Evolutionary conservation across 2,329 filamentous ascomycete species (phyloP).

Genomic region (Nannizzia gypsea): DNA sequence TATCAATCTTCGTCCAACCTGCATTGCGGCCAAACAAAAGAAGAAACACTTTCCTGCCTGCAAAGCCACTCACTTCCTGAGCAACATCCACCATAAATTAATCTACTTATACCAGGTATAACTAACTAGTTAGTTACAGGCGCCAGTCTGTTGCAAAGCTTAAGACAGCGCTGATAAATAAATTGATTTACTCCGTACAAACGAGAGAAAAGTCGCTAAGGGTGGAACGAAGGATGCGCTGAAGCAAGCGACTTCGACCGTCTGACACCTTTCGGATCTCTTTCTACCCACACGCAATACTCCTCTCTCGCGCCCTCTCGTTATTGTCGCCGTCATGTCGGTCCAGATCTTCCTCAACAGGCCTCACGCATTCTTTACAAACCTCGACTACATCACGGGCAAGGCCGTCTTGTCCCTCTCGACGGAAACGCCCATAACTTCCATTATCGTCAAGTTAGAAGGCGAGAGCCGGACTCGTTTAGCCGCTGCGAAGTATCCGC

Average conservation of each 20-base stretch:
- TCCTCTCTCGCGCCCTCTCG: not conserved
- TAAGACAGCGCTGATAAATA: not conserved
- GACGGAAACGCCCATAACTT: conserved; percentile 33
- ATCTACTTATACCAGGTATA: not conserved
- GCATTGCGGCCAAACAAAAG: not conserved
- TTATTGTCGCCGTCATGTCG: conserved; percentile 26
- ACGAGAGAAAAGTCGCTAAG: not conserved
- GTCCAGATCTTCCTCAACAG: conserved; percentile 35
- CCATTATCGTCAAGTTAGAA: conserved; percentile 39
- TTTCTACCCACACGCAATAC: not conserved
- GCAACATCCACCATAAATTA: no score
- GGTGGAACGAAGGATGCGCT: not conserved
- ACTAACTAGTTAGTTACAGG: not conserved
- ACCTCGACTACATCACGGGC: conserved; percentile 37
- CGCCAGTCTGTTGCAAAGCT: not conserved
- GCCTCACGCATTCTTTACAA: conserved; percentile 36
- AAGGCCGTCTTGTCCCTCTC: conserved; percentile 33
- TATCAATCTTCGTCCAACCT: not conserved
- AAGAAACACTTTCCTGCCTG: not conserved
- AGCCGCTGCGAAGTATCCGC: conserved; percentile 28
- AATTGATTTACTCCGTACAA: no score
- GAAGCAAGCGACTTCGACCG: not conserved
- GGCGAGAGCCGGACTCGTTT: conserved; percentile 39
- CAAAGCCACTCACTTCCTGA: not conserved
- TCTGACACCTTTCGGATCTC: not conserved